phyloP scores from a whole-genome alignment of 805 yeast species.

The Yarrowia phangngaensis region DNA sequence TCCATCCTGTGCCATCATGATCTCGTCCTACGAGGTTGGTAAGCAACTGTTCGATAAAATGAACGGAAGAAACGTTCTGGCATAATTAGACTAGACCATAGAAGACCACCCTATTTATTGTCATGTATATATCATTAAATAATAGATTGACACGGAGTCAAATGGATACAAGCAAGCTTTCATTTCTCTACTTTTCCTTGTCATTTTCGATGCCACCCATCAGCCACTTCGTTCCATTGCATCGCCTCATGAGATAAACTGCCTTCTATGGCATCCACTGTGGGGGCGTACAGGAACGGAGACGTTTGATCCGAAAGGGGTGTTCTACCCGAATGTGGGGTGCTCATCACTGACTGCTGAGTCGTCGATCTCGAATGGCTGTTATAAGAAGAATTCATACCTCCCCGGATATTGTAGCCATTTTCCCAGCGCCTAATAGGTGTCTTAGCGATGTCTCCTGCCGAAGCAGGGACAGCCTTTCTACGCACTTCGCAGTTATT shows the following conservation, averaged over 20 bases:
- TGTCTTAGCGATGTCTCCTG: conserved; percentile 10
- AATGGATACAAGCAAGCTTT: too few species aligned
- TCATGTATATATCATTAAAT: conserved; percentile 6
- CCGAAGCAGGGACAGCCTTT: conserved; percentile 6
- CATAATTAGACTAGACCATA: too few species aligned
- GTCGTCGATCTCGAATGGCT: conserved; percentile 14
- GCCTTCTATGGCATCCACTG: conserved; percentile 12
- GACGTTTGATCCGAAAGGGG: conserved; percentile 12
- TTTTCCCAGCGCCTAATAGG: conserved; percentile 15
- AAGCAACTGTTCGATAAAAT: conserved; percentile 50
- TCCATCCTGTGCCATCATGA: conserved; percentile 98
- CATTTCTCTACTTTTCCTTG: not conserved
- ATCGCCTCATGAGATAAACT: conserved; percentile 14
- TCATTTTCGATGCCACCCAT: conserved; percentile 12
- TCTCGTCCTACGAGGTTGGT: conserved; percentile 86
- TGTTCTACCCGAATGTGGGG: conserved; percentile 19
- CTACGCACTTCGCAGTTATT: not conserved
- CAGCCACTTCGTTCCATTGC: conserved; percentile 22
- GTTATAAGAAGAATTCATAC: conserved; percentile 11
- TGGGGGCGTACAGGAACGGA: conserved; percentile 22
- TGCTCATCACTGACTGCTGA: conserved; percentile 18
- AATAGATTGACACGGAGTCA: conserved; percentile 8
- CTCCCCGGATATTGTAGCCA: conserved; percentile 9
- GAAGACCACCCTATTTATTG: conserved; percentile 21
- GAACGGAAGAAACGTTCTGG: conserved; percentile 28